Base-by-base conservation (phyloP, 768 basidiomycete species). In the Coprinellus micaceus region DNA sequence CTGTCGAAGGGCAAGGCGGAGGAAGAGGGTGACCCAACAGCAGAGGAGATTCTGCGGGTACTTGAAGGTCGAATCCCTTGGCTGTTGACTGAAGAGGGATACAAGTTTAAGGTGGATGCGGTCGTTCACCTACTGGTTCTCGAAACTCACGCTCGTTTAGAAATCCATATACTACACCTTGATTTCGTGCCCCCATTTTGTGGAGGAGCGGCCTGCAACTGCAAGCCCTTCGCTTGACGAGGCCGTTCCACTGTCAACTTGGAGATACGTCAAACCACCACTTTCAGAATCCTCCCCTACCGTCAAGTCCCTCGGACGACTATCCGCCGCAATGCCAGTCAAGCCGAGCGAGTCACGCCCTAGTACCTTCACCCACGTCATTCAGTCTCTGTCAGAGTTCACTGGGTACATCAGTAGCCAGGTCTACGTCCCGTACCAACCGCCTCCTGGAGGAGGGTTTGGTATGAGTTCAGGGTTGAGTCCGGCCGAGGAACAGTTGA, bases 351-450 rank as follows among this genome's bases (percentile, higher is more conserved):
- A 66, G n/a, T 46, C 69, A 10, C 66, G 64, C 45, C 63, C 68
- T 24, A 76, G 69, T 43, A 72, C 77, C 6, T 74, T 76, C 63
- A 86, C 88, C 61, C 78, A 83, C 62, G 84, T 84, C 10, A 71
- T 91, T 6, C 81, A 90, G 64, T 67, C 81, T 0, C 75, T 91
- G 37, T 78, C 85, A 1, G 85, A 89, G 62, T 79, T 92, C 58
- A 91, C 89, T 0, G 89, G 90, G 4, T 90, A 89, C 67, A 80
- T 92, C 64, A 85, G 86, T 56, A 79, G 86, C 9, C 86, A 90
- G 61, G 81, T 87, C 2, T 91, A 90, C 63, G 64, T 77, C 28
- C 75, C 81, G 12, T 81, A 74, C 62, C 74, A 73, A 41, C 62
- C 72, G 2, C 60, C 72, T 19, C 22, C 64, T 3, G 60, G 62